Evolutionary conservation across 768 basidiomycete genomes (phyloP).

Genomic region (Rhizopogon vesiculosus): DNA sequence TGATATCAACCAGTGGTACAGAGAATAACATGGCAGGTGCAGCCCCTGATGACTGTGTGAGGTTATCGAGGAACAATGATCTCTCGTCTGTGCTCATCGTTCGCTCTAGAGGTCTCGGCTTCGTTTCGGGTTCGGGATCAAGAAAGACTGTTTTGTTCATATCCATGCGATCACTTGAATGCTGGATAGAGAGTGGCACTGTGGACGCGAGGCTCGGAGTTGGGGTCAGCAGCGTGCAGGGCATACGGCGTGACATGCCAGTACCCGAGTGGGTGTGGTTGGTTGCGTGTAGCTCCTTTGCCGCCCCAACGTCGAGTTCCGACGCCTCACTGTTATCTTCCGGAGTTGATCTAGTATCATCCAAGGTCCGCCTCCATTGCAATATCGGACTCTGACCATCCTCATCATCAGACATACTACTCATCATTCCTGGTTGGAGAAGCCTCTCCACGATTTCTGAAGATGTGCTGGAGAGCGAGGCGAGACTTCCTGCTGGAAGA

Average conservation of each 20-base stretch:
- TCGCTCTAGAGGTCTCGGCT: slow-evolving; percentile 33
- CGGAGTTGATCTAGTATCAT: slow-evolving; percentile 19
- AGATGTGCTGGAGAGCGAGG: slow-evolving; percentile 45
- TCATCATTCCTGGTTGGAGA: slow-evolving; percentile 38
- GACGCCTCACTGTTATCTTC: slow-evolving; percentile 26
- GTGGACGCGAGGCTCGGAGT: slow-evolving; percentile 31
- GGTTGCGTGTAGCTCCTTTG: not conserved
- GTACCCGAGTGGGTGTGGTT: not conserved
- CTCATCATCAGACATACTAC: slow-evolving; percentile 21
- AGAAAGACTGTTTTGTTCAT: slow-evolving; percentile 24
- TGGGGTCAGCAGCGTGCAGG: slow-evolving; percentile 49
- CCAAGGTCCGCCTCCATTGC: slow-evolving; percentile 28
- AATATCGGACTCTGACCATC: slow-evolving; percentile 17
- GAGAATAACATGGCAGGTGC: slow-evolving; percentile 45
- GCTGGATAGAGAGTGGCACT: slow-evolving; percentile 29
- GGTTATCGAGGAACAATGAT: slow-evolving; percentile 41
- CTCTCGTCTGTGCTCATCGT: slow-evolving; percentile 51
- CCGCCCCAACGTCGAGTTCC: slow-evolving; percentile 26
- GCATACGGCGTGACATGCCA: slow-evolving; percentile 41
- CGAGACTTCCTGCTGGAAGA: slow-evolving; percentile 37
- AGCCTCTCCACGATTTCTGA: slow-evolving; percentile 43
- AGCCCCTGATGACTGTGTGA: slow-evolving; percentile 30
- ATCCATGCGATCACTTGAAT: slow-evolving; percentile 16
- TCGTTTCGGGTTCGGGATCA: slow-evolving; percentile 10
- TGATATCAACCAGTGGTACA: slow-evolving; percentile 41